Conservation (phyloP, 306 rosid species). For the Argentina anserina region DNA sequence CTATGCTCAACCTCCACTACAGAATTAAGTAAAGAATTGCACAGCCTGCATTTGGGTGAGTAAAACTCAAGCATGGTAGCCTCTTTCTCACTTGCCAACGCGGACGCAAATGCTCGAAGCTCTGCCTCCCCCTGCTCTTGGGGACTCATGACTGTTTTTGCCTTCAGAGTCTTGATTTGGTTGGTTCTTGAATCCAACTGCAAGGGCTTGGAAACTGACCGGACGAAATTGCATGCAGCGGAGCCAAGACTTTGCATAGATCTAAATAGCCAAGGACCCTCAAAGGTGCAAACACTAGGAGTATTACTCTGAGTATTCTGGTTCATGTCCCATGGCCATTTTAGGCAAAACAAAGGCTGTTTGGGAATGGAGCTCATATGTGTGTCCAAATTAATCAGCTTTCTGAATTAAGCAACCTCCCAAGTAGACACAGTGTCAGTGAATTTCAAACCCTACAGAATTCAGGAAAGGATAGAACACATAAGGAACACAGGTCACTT, state of each 20-base stretch:
- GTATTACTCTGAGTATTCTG: conserved; percentile 29
- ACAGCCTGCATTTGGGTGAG: conserved; percentile 80
- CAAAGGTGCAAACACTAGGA: conserved; percentile 47
- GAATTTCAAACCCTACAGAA: not conserved
- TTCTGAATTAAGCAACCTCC: not conserved
- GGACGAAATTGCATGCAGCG: conserved; percentile 41
- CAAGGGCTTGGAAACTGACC: conserved; percentile 40
- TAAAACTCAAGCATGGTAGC: conserved; percentile 79
- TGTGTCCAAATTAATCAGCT: not conserved
- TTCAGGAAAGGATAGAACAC: not conserved
- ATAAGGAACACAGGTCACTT: not conserved
- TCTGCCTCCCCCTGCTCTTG: conserved; percentile 71
- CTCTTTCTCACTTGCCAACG: conserved; percentile 67
- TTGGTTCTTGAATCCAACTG: conserved; percentile 22
- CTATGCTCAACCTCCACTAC: conserved; percentile 61
- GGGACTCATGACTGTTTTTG: conserved; percentile 26
- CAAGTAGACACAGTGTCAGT: not conserved
- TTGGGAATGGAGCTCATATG: conserved; percentile 40
- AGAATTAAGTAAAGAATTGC: conserved; percentile 59
- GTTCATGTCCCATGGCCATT: conserved; percentile 76
- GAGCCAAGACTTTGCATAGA: conserved; percentile 65
- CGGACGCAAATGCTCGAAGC: conserved; percentile 76
- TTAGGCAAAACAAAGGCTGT: conserved; percentile 49
- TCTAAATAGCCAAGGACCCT: conserved; percentile 73
- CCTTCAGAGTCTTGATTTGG: conserved; percentile 29